These are phyloP conservation scores for Pythium biforme DNA, from an alignment of 352 stramenopile genomes.

Conservation along the genomic window DNA sequence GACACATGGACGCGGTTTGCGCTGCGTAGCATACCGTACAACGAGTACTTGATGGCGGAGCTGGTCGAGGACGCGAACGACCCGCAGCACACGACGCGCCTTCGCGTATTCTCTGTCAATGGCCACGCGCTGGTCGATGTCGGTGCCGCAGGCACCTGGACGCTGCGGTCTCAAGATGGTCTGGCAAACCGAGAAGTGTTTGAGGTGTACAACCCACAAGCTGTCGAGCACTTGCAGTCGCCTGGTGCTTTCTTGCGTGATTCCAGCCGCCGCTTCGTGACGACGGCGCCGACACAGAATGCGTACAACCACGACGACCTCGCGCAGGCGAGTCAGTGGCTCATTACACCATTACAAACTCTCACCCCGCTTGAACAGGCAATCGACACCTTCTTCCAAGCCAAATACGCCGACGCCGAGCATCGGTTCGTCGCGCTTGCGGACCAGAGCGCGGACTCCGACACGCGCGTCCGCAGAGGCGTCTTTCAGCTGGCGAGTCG, in stretches of 20 bases:
- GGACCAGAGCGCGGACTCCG: too few relatives aligned
- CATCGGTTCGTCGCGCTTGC: conserved; percentile 57
- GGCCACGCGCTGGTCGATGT: conserved; percentile 43
- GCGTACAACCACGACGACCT: conserved; percentile 27
- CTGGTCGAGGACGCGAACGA: conserved; percentile 71
- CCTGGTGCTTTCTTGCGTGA: conserved; percentile 53
- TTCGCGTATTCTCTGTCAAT: conserved; percentile 68
- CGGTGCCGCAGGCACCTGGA: conserved; percentile 58
- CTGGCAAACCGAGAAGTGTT: conserved; percentile 54
- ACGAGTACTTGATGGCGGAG: conserved; percentile 68
- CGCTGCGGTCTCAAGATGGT: conserved; percentile 46
- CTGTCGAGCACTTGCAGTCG: conserved; percentile 70
- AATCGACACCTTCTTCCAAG: conserved; percentile 71
- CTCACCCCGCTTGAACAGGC: conserved; percentile 55
- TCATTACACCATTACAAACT: conserved; percentile 37
- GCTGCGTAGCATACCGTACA: conserved; percentile 54
- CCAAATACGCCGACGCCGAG: conserved; percentile 57
- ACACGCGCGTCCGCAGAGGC: too few relatives aligned
- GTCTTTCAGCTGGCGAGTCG: too few relatives aligned
- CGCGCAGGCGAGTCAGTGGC: conserved; percentile 42
- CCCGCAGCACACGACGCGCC: conserved; percentile 41
- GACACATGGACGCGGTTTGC: conserved; percentile 59
- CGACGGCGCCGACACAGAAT: conserved; percentile 26
- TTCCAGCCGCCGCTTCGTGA: conserved; percentile 51
- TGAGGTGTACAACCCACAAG: conserved; percentile 74